These are phyloP conservation scores for Colletotrichum tofieldiae DNA, from an alignment of 2,329 filamentous ascomycete genomes.

Conservation along the genomic window DNA sequence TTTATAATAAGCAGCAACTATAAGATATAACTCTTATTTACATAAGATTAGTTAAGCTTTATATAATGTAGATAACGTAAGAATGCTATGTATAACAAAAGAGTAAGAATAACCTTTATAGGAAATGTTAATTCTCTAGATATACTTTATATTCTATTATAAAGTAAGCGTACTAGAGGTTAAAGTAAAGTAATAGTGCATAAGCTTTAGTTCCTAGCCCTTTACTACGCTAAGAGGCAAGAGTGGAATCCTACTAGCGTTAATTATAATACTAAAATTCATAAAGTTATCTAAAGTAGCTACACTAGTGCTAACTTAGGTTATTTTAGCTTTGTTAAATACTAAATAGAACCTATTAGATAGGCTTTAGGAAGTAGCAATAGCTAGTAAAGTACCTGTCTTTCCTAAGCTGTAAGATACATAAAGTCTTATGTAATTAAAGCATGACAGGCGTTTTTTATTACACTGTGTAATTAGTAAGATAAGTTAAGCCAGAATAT, in stretches of 20 bases:
- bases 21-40: slow-evolving; percentile 46
- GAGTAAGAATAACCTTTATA: slow-evolving; percentile 47
- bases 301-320: background rate
- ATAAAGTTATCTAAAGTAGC: background rate
- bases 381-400: background rate
- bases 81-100: slow-evolving; percentile 50
- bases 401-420: slow-evolving; percentile 47
- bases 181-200: slow-evolving; percentile 50
- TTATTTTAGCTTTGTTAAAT: background rate
- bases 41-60: slow-evolving; percentile 49
- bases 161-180: slow-evolving; percentile 46
- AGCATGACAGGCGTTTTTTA: slow-evolving; percentile 48
- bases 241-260: background rate
- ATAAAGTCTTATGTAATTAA: slow-evolving; percentile 49
- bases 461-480: slow-evolving; percentile 38
- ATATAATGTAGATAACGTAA: slow-evolving; percentile 49
- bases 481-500: background rate
- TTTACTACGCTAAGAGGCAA: background rate
- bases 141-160: slow-evolving; percentile 45
- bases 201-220: slow-evolving; percentile 46
- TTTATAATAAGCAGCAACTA: slow-evolving; percentile 49
- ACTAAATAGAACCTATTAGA: background rate
- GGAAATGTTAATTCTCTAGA: slow-evolving; percentile 49
- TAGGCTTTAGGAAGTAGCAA: background rate
- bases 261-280: background rate